Evolutionary conservation across 371 early-diverging fungal species (phyloP).

Genomic region (Actinomucor elegans): DNA sequence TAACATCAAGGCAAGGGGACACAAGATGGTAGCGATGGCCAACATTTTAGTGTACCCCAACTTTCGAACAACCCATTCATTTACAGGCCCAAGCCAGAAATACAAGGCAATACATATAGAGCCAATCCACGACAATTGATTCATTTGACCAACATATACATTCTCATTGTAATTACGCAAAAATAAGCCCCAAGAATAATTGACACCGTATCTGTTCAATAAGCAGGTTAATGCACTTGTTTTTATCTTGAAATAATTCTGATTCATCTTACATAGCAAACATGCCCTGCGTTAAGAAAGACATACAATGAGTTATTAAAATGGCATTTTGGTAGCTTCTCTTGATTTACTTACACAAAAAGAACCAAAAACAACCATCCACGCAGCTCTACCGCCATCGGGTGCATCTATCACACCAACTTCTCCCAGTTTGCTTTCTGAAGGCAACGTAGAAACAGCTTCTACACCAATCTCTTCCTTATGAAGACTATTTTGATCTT

Average conservation of each 20-base stretch:
- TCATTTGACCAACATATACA: conserved; percentile 33
- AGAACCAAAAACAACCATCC: conserved; percentile 32
- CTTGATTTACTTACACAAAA: conserved; percentile 29
- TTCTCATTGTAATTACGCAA: conserved; percentile 26
- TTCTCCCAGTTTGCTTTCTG: background rate
- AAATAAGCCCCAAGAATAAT: conserved; percentile 42
- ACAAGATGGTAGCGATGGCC: conserved; percentile 44
- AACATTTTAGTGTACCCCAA: conserved; percentile 58
- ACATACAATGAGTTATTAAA: background rate
- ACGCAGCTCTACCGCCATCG: conserved; percentile 31
- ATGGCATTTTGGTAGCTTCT: too few species aligned
- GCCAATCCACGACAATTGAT: conserved; percentile 40
- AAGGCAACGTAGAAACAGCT: background rate
- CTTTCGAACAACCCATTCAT: conserved; percentile 46
- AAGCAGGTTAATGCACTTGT: background rate
- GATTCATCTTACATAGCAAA: conserved; percentile 31
- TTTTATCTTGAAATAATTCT: background rate
- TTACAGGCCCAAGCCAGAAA: conserved; percentile 41
- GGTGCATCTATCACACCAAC: conserved; percentile 24
- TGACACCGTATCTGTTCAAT: conserved; percentile 33
- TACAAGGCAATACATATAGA: conserved; percentile 37
- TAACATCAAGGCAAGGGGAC: conserved; percentile 59
- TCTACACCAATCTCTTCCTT: conserved; percentile 1
- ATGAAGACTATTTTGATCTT: background rate
- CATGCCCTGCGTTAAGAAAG: conserved; percentile 20